These are phyloP conservation scores for Annulohypoxylon nitens DNA, from an alignment of 495 filamentous ascomycete species.

Conservation along the genomic window DNA sequence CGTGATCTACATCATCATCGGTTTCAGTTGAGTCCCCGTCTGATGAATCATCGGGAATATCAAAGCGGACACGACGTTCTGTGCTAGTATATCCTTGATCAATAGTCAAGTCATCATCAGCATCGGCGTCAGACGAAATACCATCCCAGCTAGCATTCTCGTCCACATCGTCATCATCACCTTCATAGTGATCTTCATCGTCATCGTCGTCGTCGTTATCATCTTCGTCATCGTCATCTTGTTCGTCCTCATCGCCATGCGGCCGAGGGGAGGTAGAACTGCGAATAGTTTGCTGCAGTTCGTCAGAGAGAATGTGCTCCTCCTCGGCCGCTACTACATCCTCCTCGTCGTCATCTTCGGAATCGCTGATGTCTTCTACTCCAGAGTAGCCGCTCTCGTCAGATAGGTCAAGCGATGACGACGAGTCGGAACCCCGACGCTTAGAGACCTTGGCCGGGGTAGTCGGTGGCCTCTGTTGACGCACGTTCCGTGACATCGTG, in stretches of 20 bases:
- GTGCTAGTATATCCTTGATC: slow-evolving; percentile 62
- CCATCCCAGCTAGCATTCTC: slow-evolving; percentile 70
- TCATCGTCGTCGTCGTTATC: slow-evolving; percentile 56
- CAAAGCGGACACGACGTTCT: slow-evolving; percentile 65
- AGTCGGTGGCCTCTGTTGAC: slow-evolving; percentile 62
- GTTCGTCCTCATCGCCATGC: slow-evolving; percentile 50
- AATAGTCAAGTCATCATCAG: slow-evolving; percentile 58
- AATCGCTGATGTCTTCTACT: slow-evolving; percentile 82
- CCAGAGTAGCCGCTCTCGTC: slow-evolving; percentile 79
- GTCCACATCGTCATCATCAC: slow-evolving; percentile 57
- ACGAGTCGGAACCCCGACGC: slow-evolving; percentile 57
- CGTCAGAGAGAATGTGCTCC: slow-evolving; percentile 70
- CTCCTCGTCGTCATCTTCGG: slow-evolving; percentile 78
- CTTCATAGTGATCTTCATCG: slow-evolving; percentile 55
- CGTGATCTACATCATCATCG: slow-evolving; percentile 57
- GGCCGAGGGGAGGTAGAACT: slow-evolving; percentile 60
- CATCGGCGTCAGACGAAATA: slow-evolving; percentile 62
- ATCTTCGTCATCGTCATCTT: slow-evolving; percentile 52
- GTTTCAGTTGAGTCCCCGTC: slow-evolving; percentile 63
- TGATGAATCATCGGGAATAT: slow-evolving; percentile 60
- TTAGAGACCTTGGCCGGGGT: slow-evolving; percentile 57
- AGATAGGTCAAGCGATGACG: slow-evolving; percentile 64
- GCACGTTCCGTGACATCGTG: slow-evolving; percentile 66
- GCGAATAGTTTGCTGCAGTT: slow-evolving; percentile 50
- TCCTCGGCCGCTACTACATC: slow-evolving; percentile 80